Percentiles rank a stretch among this genome's conserved stretches.
These are phyloP conservation scores for Amoebophrya sp. DNA, from an alignment of 169 alveolate species.

Conservation along the genomic window DNA sequence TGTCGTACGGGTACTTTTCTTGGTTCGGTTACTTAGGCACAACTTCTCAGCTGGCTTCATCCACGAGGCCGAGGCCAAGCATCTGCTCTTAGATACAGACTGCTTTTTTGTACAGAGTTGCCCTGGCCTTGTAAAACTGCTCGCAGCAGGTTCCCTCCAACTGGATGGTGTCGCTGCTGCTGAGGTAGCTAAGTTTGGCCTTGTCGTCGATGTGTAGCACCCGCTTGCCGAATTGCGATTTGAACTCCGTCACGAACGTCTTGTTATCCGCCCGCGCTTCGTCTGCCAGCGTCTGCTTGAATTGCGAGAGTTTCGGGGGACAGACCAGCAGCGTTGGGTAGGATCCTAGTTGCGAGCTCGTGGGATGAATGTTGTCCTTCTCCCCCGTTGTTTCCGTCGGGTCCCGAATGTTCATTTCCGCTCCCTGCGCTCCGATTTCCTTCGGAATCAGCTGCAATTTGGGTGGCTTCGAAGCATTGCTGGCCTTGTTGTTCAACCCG, in stretches of 20 bases:
- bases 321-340: conserved; percentile 20
- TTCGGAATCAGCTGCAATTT: no score
- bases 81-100: neutral
- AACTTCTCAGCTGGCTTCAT: no score
- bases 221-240: neutral
- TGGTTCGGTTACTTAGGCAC: no score
- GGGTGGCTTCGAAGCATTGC: no score
- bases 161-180: neutral
- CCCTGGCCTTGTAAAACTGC: neutral
- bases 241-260: neutral
- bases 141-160: conserved; percentile 21
- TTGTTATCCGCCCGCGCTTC: neutral
- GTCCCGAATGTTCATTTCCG: no score
- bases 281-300: neutral
- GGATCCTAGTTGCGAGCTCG: no score
- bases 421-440: no score
- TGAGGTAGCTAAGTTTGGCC: neutral
- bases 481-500: no score
- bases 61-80: no score
- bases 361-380: no score
- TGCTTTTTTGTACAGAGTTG: neutral
- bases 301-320: neutral
- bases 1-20: no score
- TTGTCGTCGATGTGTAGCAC: conserved; percentile 4
- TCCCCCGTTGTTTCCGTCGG: no score